Conservation (phyloP, 2,329 filamentous ascomycete species). For the Pseudomassariella vexata region DNA sequence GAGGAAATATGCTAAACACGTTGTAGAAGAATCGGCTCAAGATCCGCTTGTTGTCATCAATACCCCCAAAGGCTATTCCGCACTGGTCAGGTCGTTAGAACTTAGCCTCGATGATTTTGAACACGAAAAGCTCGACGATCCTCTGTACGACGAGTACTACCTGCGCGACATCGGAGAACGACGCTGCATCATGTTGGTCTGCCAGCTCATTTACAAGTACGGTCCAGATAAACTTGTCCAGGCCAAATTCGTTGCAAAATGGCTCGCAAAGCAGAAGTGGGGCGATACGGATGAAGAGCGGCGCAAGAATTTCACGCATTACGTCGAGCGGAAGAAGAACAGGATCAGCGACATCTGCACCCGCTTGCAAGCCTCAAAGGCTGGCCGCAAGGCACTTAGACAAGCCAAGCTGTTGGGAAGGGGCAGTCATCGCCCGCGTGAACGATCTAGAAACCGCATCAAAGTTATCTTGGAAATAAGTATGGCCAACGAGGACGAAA, state of each 20-base stretch:
- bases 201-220: conserved; percentile 54
- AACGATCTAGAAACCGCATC: conserved; percentile 21
- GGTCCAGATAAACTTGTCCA: conserved; percentile 52
- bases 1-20: no score
- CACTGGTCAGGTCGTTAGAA: conserved; percentile 56
- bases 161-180: conserved; percentile 57
- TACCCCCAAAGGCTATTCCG: conserved; percentile 44
- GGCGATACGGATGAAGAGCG: conserved; percentile 49
- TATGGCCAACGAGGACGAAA: conserved; percentile 21
- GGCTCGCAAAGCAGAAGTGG: conserved; percentile 70
- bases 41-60: conserved; percentile 43
- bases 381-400: conserved; percentile 46
- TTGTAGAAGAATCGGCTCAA: conserved; percentile 18
- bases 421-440: conserved; percentile 12
- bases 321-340: conserved; percentile 45
- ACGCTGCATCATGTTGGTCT: conserved; percentile 52
- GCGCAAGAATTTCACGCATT: conserved; percentile 46
- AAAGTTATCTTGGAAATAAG: conserved; percentile 29
- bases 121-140: conserved; percentile 46
- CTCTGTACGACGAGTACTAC: conserved; percentile 56
- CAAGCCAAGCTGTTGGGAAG: conserved; percentile 41
- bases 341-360: conserved; percentile 47
- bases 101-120: conserved; percentile 44
- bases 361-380: conserved; percentile 39
- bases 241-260: conserved; percentile 63